Evolutionary conservation across 768 basidiomycete genomes (phyloP).

Genomic region (Vishniacozyma victoriae): DNA sequence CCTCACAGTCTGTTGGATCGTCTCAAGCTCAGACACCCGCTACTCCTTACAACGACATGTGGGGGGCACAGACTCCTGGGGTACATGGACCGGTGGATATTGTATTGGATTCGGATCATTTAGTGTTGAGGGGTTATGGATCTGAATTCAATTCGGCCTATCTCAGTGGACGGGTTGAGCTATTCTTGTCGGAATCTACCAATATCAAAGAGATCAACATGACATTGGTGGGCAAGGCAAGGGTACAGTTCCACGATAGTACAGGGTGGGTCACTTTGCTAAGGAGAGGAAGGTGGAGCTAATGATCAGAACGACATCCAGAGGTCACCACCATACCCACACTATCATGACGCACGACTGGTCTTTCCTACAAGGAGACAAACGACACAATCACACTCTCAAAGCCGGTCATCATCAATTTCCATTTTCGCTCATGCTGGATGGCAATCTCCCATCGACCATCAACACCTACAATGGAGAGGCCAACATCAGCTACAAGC

Average conservation of each 20-base stretch:
- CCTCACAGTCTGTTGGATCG: not conserved
- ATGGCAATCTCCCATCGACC: conserved; percentile 76
- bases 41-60: conserved; percentile 13
- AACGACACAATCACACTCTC: conserved; percentile 72
- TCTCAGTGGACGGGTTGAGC: conserved; percentile 72
- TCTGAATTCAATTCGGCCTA: conserved; percentile 72
- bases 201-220: conserved; percentile 75
- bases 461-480: conserved; percentile 54
- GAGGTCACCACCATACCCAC: conserved; percentile 48
- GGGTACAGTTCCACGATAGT: conserved; percentile 55
- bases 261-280: conserved; percentile 26
- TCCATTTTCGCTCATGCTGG: conserved; percentile 82
- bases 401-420: conserved; percentile 93
- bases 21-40: not conserved
- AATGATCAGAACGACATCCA: conserved; percentile 15
- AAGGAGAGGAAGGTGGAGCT: not conserved
- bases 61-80: conserved; percentile 11
- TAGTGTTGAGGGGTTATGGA: conserved; percentile 72
- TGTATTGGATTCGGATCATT: conserved; percentile 61
- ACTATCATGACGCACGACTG: conserved; percentile 76
- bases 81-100: conserved; percentile 57
- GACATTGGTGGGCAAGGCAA: conserved; percentile 75
- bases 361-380: conserved; percentile 84
- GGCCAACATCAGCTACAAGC: conserved; percentile 75
- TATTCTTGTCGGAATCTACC: conserved; percentile 74